Evolutionary conservation across 768 basidiomycete genomes (phyloP).

Genomic region (Pleurotus tuber-regium): DNA sequence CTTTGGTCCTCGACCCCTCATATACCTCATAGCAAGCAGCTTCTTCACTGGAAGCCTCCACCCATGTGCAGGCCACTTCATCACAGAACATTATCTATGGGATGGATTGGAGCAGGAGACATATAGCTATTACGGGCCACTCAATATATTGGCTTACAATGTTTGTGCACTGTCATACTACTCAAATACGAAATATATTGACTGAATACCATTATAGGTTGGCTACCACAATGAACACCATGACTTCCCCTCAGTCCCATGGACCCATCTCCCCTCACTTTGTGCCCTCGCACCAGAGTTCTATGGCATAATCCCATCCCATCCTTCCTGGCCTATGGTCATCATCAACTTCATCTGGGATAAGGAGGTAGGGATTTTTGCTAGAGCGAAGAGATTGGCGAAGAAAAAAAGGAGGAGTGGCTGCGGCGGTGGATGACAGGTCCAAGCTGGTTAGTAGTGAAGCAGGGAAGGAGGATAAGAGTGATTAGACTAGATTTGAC

Average conservation of each 20-base stretch:
- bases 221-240: constrained; percentile 99
- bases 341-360: constrained; percentile 93
- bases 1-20: constrained; percentile 46
- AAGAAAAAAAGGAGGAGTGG: constrained; percentile 25
- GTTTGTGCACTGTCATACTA: constrained; percentile 44
- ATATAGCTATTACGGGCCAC: constrained; percentile 91
- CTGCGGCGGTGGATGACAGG: not conserved
- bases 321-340: constrained; percentile 94
- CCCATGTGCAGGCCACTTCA: constrained; percentile 96
- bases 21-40: constrained; percentile 85
- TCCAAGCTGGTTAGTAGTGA: not conserved
- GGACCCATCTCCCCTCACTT: constrained; percentile 89
- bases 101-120: constrained; percentile 93
- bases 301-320: constrained; percentile 84
- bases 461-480: constrained; percentile 2
- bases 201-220: constrained; percentile 49
- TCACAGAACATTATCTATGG: constrained; percentile 96
- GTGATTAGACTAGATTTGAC: too few relatives aligned
- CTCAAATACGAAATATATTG: too few relatives aligned
- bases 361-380: constrained; percentile 82
- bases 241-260: constrained; percentile 95
- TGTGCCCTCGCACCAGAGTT: constrained; percentile 85
- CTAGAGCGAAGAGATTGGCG: constrained; percentile 73
- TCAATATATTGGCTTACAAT: constrained; percentile 92
- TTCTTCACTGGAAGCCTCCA: constrained; percentile 98